These are phyloP conservation scores for Monascus ruber DNA, from an alignment of 2,329 filamentous ascomycete genomes.

Conservation along the genomic window DNA sequence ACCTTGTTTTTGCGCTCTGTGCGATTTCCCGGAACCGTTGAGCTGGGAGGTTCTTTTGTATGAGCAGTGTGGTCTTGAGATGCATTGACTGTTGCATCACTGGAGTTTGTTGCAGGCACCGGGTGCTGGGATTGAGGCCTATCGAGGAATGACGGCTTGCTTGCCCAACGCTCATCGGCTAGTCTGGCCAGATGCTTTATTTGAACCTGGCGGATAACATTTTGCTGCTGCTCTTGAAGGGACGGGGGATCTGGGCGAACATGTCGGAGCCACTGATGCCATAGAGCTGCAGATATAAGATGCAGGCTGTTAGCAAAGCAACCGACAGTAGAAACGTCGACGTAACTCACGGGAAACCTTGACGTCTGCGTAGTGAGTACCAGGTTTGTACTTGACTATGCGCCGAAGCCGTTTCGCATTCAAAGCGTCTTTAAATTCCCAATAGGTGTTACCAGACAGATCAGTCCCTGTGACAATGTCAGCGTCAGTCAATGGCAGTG, in stretches of 20 bases:
- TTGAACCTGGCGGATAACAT: slow-evolving; percentile 44
- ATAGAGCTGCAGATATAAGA: slow-evolving; percentile 39
- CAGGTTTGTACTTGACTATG: slow-evolving; percentile 45
- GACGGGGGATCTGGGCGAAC: slow-evolving; percentile 46
- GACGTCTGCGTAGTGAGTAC: slow-evolving; percentile 47
- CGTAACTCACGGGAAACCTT: slow-evolving; percentile 43
- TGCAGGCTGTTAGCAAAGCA: background rate
- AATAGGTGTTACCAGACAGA: slow-evolving; percentile 53
- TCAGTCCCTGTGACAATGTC: slow-evolving; percentile 40
- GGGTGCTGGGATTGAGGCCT: slow-evolving; percentile 41
- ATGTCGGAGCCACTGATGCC: slow-evolving; percentile 58
- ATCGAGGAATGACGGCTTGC: slow-evolving; percentile 48
- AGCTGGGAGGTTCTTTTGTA: slow-evolving; percentile 17
- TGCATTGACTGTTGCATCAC: slow-evolving; percentile 29
- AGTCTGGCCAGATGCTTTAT: slow-evolving; percentile 49
- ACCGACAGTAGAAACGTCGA: background rate
- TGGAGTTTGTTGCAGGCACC: slow-evolving; percentile 32
- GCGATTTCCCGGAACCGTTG: slow-evolving; percentile 17
- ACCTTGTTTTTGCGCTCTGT: slow-evolving; percentile 18
- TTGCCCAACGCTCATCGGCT: slow-evolving; percentile 52
- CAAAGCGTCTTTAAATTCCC: slow-evolving; percentile 52
- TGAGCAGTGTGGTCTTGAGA: slow-evolving; percentile 4
- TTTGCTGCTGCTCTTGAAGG: slow-evolving; percentile 47
- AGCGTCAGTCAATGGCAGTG: background rate
- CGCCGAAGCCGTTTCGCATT: slow-evolving; percentile 44